Percentiles rank a stretch among this genome's conserved stretches.
These are phyloP conservation scores for Lactuca saligna DNA, from an alignment of 129 eudicot genomes.

Conservation along the genomic window DNA sequence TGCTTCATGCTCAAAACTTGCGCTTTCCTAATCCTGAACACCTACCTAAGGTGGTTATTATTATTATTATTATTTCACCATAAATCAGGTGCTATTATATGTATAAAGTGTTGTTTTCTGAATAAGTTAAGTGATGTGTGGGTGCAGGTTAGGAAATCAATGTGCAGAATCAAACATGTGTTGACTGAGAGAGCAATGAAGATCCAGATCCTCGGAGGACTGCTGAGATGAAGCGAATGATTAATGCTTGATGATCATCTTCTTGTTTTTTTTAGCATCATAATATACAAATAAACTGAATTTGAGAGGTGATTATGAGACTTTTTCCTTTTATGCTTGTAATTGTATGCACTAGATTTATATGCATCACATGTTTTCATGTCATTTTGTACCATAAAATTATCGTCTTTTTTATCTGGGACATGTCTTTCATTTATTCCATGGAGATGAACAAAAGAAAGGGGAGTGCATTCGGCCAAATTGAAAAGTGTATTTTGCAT, in stretches of 20 bases:
- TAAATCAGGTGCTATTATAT: too few species aligned
- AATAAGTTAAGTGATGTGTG: neutral
- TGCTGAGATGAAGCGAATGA: constrained; percentile 42
- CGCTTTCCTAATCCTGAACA: constrained; percentile 90
- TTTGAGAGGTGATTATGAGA: too few species aligned
- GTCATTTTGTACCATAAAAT: too few species aligned
- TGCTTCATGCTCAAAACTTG: constrained; percentile 88
- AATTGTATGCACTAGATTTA: too few species aligned
- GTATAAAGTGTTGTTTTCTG: neutral
- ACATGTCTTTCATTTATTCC: too few species aligned
- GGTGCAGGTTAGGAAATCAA: constrained; percentile 75
- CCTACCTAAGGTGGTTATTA: constrained; percentile 64
- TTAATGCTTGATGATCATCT: constrained; percentile 30
- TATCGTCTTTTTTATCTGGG: too few species aligned
- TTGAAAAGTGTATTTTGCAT: too few species aligned
- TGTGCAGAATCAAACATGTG: constrained; percentile 90
- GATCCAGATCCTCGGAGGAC: constrained; percentile 56
- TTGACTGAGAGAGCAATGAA: constrained; percentile 87
- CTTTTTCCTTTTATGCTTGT: too few species aligned
- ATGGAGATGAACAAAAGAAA: too few species aligned
- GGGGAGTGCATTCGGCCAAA: too few species aligned
- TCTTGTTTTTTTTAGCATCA: neutral
- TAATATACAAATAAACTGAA: neutral
- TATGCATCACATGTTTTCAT: too few species aligned
- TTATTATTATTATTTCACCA: too few species aligned